Conservation (phyloP, 2,329 filamentous ascomycete species). For the Penicillium thymicola region DNA sequence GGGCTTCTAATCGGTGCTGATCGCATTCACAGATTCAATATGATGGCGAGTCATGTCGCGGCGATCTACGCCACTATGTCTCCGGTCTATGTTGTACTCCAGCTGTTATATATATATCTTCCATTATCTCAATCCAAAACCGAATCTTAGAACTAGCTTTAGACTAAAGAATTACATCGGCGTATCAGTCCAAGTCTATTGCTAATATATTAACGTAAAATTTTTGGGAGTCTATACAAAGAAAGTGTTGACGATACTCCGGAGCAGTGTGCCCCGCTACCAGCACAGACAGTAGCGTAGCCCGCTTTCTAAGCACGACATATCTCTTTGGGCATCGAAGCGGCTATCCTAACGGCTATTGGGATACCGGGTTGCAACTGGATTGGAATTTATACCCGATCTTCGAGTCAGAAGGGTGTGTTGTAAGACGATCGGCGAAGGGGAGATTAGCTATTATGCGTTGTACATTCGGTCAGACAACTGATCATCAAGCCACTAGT, state of each 20-base stretch:
- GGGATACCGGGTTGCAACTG: background rate
- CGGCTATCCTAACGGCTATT: slow-evolving; percentile 14
- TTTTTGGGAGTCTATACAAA: background rate
- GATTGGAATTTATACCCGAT: background rate
- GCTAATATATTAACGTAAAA: too few species aligned
- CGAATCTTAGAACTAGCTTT: background rate
- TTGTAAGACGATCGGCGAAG: background rate
- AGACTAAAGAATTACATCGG: background rate
- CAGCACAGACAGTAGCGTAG: background rate
- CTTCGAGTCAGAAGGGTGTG: background rate
- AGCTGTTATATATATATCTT: background rate
- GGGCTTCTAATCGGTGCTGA: background rate
- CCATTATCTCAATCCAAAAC: background rate
- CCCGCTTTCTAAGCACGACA: slow-evolving; percentile 1
- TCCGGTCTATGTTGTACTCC: background rate
- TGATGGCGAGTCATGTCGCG: too few species aligned
- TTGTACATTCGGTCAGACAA: background rate
- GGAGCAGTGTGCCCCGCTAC: slow-evolving; percentile 9
- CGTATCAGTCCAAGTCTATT: too few species aligned
- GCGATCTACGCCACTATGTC: background rate
- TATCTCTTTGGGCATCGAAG: background rate
- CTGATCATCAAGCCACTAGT: background rate
- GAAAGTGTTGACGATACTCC: background rate
- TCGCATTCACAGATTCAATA: too few species aligned
- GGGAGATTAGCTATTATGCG: background rate